Conservation (phyloP, 2,329 filamentous ascomycete genomes). For the Verticillium tricorpus region DNA sequence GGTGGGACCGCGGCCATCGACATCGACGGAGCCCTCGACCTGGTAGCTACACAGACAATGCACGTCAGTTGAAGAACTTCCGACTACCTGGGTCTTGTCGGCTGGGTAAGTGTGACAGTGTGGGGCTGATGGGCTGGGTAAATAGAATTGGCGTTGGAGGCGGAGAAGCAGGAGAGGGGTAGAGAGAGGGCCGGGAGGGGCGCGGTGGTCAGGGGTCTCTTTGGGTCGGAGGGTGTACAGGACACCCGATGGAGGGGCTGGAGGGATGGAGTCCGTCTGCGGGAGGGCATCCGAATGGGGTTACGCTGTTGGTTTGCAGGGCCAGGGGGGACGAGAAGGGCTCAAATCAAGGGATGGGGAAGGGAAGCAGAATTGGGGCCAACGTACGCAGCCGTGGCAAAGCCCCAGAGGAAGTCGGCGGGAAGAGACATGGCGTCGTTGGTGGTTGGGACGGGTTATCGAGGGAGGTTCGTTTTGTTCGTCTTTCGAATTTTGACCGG, state of each 20-base stretch:
- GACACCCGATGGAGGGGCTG: not conserved
- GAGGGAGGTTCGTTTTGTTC: not conserved
- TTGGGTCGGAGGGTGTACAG: not conserved
- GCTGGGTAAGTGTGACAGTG: not conserved
- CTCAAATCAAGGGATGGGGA: not conserved
- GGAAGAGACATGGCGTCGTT: constrained; percentile 51
- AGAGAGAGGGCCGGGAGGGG: not conserved
- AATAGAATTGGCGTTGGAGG: not conserved
- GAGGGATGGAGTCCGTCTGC: not conserved
- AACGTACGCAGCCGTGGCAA: constrained; percentile 69
- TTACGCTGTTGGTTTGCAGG: not conserved
- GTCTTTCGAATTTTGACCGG: not conserved
- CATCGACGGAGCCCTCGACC: constrained; percentile 71
- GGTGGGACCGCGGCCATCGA: constrained; percentile 74
- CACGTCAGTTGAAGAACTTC: constrained; percentile 3
- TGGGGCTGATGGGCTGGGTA: not conserved
- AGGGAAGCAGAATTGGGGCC: not conserved
- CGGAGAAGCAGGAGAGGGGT: not conserved
- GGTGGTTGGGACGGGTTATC: not conserved
- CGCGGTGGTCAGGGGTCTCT: not conserved
- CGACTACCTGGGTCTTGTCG: not conserved
- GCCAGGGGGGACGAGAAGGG: not conserved
- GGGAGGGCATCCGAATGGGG: not conserved
- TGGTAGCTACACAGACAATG: constrained; percentile 61
- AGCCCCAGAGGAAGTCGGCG: constrained; percentile 72